A percentile compares a stretch with the other conserved stretches of the same genome.
Conservation (phyloP, 2,329 filamentous ascomycete genomes). For the Fusarium sp. region DNA sequence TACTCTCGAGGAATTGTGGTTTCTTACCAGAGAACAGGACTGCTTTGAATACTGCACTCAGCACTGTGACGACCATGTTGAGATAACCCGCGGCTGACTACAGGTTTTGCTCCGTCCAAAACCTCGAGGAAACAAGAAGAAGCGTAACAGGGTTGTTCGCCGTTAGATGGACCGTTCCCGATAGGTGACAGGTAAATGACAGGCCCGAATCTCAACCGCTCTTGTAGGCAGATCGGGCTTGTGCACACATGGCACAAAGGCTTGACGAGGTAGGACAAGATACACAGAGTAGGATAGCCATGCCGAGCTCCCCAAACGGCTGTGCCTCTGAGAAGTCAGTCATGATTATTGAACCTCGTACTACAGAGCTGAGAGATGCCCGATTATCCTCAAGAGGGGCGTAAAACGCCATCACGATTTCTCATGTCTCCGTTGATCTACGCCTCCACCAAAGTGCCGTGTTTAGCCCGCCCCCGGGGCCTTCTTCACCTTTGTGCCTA, state of each 20-base stretch:
- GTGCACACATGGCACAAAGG: constrained; percentile 21
- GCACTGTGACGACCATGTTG: background rate
- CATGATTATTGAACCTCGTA: constrained; percentile 4
- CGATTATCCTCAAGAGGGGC: constrained; percentile 21
- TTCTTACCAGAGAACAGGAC: background rate
- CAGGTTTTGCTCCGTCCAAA: constrained; percentile 6
- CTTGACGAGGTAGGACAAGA: constrained; percentile 26
- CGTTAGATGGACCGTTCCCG: constrained; percentile 9
- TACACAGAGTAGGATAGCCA: constrained; percentile 17
- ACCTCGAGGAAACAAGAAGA: constrained; percentile 27
- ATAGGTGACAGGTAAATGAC: constrained; percentile 16
- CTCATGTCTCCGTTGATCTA: constrained; percentile 33
- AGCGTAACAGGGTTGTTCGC: constrained; percentile 20
- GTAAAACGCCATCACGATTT: constrained; percentile 12
- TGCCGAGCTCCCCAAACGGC: constrained; percentile 11
- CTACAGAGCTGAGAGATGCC: constrained; percentile 24
- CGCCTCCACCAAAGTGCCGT: constrained; percentile 35
- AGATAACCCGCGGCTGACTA: background rate
- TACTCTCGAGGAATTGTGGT: background rate
- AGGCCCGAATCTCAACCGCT: constrained; percentile 8
- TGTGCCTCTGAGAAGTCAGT: background rate
- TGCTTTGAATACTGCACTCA: background rate
- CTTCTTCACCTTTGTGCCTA: constrained; percentile 27
- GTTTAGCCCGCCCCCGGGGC: constrained; percentile 6
- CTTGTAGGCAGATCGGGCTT: constrained; percentile 8